Percentiles rank a stretch among this genome's conserved stretches.
These are phyloP conservation scores for Paramecium biaurelia DNA, from an alignment of 73 alveolate genomes.

Conservation along the genomic window DNA sequence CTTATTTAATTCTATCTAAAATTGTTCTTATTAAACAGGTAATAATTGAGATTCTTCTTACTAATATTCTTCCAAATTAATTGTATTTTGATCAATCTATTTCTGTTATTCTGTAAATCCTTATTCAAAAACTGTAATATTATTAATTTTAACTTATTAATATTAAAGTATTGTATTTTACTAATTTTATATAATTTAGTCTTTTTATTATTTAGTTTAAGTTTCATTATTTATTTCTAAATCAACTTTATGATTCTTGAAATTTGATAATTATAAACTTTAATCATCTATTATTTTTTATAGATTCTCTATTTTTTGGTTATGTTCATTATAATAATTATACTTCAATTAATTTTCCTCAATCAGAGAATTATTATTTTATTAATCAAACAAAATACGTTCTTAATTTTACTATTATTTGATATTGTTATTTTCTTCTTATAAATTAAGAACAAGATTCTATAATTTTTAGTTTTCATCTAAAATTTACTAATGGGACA, in stretches of 20 bases:
- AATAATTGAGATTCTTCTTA: no score
- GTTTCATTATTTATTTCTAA: not conserved
- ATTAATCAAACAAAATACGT: not conserved
- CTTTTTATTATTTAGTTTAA: not conserved
- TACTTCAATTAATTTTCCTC: no score
- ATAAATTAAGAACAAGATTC: no score
- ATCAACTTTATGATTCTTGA: not conserved
- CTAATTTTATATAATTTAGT: not conserved
- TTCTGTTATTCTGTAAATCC: no score
- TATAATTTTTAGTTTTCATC: not conserved
- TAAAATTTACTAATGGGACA: no score
- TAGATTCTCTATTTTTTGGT: not conserved
- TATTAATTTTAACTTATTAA: no score
- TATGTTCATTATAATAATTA: not conserved
- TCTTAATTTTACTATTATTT: no score
- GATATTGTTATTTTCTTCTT: not conserved
- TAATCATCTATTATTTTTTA: not conserved
- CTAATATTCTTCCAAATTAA: no score
- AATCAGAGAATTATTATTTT: no score
- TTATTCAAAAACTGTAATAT: no score
- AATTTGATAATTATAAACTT: not conserved
- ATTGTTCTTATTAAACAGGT: not conserved
- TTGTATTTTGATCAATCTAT: no score
- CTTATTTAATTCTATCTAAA: not conserved
- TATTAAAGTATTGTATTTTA: no score